Evolutionary conservation across 1,284 basidiomycete genomes (phyloP).

Genomic region (Tilletiopsis washingtonensis): DNA sequence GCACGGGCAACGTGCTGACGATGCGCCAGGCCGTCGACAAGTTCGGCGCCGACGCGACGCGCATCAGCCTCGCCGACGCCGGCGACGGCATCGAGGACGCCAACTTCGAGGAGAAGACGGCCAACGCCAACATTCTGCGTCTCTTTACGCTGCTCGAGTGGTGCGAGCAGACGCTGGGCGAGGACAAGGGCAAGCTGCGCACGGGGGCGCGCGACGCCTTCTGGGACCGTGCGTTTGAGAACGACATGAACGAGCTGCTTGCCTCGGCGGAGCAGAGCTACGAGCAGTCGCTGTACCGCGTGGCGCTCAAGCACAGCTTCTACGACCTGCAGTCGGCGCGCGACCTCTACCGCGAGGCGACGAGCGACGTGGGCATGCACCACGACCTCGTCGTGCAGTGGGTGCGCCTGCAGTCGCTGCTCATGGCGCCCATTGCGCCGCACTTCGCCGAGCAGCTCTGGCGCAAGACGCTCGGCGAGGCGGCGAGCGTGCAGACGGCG

Average conservation of each 20-base stretch:
- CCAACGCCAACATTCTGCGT: conserved; percentile 92
- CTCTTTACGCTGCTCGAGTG: conserved; percentile 84
- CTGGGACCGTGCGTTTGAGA: conserved; percentile 75
- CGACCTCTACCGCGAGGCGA: conserved; percentile 92
- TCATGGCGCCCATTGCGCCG: conserved; percentile 82
- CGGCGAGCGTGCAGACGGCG: conserved; percentile 73
- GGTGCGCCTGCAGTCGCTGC: conserved; percentile 70
- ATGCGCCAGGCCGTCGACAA: conserved; percentile 50
- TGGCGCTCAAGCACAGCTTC: conserved; percentile 88
- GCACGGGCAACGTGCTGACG: conserved; percentile 59
- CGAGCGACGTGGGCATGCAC: conserved; percentile 79
- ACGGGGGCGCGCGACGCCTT: conserved; percentile 47
- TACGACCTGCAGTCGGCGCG: conserved; percentile 88
- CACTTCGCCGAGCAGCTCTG: conserved; percentile 93
- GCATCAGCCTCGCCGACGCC: conserved; percentile 87
- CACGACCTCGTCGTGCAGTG: conserved; percentile 63
- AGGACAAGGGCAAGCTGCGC: conserved; percentile 61
- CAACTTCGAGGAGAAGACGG: conserved; percentile 98
- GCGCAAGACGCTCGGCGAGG: conserved; percentile 62
- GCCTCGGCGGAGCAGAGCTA: conserved; percentile 59
- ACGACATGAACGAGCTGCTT: conserved; percentile 81
- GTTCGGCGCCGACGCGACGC: conserved; percentile 86
- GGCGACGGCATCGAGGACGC: conserved; percentile 96
- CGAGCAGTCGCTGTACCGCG: conserved; percentile 81
- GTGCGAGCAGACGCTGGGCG: conserved; percentile 67